These are phyloP conservation scores for Colletotrichum navitas DNA, from an alignment of 2,329 filamentous ascomycete species.

Conservation along the genomic window DNA sequence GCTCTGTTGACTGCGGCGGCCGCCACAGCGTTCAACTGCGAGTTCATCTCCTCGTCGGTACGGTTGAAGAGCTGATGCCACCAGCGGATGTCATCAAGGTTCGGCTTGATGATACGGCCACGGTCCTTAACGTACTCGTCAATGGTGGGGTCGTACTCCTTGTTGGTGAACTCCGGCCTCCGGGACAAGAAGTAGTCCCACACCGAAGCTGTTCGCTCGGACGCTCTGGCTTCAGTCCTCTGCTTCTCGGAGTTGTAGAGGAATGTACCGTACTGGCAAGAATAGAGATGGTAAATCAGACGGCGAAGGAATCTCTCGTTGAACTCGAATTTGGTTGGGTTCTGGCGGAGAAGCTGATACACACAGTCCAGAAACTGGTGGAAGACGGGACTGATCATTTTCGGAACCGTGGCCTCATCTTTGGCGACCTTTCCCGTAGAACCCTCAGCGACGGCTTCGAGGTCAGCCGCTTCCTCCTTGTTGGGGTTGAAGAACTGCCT, in stretches of 20 bases:
- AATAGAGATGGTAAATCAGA: constrained; percentile 92
- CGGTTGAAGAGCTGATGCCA: constrained; percentile 92
- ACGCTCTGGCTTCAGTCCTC: constrained; percentile 76
- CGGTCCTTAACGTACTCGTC: constrained; percentile 85
- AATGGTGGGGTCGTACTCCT: constrained; percentile 78
- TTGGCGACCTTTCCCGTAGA: constrained; percentile 58
- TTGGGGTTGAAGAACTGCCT: constrained; percentile 90
- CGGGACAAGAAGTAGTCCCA: constrained; percentile 96
- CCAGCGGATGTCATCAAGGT: constrained; percentile 85
- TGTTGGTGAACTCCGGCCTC: constrained; percentile 84
- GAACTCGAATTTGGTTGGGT: constrained; percentile 92
- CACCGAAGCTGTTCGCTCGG: constrained; percentile 83
- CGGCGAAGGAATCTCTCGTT: constrained; percentile 93
- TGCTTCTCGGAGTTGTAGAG: constrained; percentile 96
- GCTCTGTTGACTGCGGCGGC: constrained; percentile 58
- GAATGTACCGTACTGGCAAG: constrained; percentile 97
- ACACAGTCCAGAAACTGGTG: constrained; percentile 97
- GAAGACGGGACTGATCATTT: constrained; percentile 95
- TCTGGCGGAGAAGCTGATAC: constrained; percentile 88
- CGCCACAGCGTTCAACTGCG: constrained; percentile 67
- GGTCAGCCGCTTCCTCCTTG: constrained; percentile 71
- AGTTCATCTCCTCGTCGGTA: constrained; percentile 94
- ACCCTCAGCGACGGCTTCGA: constrained; percentile 62
- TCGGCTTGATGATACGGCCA: constrained; percentile 87
- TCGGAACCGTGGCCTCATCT: constrained; percentile 81